Conservation (phyloP, 805 yeast genomes). For the Zygoascus ofunaensis region DNA sequence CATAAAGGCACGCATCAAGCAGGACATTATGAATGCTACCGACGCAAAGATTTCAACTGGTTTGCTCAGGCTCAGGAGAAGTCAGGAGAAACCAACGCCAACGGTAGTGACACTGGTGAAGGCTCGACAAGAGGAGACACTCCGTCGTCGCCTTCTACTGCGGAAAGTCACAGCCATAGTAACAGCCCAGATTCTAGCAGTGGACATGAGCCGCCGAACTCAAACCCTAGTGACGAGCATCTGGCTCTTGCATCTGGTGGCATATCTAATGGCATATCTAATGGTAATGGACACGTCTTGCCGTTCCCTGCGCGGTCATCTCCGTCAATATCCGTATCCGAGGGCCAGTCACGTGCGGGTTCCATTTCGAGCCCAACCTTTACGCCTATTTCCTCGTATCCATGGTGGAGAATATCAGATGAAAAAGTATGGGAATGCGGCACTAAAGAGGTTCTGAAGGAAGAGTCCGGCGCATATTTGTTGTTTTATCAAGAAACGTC, state of each 20-base stretch:
- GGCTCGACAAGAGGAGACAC: background rate
- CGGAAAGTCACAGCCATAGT: background rate
- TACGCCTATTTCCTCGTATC: slow-evolving; percentile 37
- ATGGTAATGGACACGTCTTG: background rate
- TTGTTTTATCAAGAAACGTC: slow-evolving; percentile 57
- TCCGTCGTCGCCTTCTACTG: background rate
- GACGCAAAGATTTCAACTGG: slow-evolving; percentile 41
- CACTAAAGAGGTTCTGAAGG: slow-evolving; percentile 49
- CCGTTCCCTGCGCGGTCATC: slow-evolving; percentile 15
- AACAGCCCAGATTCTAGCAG: background rate
- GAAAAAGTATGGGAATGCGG: slow-evolving; percentile 55
- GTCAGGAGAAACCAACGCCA: background rate
- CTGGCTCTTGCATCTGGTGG: background rate
- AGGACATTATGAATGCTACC: slow-evolving; percentile 88
- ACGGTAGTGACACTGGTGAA: background rate
- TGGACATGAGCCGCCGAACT: background rate
- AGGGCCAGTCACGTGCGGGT: slow-evolving; percentile 1
- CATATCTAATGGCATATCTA: background rate
- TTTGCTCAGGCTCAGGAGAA: background rate
- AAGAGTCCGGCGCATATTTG: slow-evolving; percentile 74
- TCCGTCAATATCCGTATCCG: slow-evolving; percentile 8
- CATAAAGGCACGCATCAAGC: slow-evolving; percentile 83
- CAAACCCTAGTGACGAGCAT: background rate
- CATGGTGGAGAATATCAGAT: slow-evolving; percentile 79
- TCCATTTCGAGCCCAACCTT: slow-evolving; percentile 2